phyloP scores from a whole-genome alignment of 345 rosid species.

The Anacardium occidentale region DNA sequence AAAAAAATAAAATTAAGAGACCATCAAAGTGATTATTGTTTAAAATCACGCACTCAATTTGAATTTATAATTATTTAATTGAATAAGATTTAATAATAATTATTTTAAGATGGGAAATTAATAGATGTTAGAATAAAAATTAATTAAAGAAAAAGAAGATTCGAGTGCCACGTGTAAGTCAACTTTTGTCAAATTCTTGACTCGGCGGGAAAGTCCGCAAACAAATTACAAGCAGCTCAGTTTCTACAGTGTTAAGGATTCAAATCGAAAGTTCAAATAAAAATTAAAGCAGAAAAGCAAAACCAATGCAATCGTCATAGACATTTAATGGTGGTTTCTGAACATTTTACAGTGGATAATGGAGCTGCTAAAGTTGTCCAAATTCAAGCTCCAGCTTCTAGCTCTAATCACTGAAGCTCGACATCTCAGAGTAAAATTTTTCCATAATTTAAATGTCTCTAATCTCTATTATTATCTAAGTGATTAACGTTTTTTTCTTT shows the following conservation, averaged over 20 bases:
- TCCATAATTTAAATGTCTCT: not conserved
- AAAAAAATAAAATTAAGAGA: no score
- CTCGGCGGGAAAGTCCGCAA: not conserved
- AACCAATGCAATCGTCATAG: not conserved
- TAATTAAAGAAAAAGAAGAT: no score
- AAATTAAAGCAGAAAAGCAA: not conserved
- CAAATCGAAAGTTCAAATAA: not conserved
- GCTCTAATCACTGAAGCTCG: slow-evolving; percentile 61
- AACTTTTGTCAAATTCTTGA: not conserved
- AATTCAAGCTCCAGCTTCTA: slow-evolving; percentile 76
- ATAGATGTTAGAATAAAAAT: no score
- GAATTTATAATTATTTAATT: no score
- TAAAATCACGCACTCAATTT: no score
- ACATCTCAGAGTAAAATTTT: slow-evolving; percentile 53
- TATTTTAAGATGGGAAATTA: no score
- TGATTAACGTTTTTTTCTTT: not conserved
- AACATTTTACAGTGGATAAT: slow-evolving; percentile 29
- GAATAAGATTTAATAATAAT: no score
- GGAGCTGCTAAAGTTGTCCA: slow-evolving; percentile 82
- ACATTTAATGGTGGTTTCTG: not conserved
- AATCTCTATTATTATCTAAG: not conserved
- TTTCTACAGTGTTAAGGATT: not conserved
- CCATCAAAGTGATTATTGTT: no score
- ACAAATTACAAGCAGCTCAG: not conserved
- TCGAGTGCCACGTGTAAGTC: not conserved